Evolutionary conservation across 352 stramenopile species (phyloP).

Genomic region (Paralagenidium karlingii): DNA sequence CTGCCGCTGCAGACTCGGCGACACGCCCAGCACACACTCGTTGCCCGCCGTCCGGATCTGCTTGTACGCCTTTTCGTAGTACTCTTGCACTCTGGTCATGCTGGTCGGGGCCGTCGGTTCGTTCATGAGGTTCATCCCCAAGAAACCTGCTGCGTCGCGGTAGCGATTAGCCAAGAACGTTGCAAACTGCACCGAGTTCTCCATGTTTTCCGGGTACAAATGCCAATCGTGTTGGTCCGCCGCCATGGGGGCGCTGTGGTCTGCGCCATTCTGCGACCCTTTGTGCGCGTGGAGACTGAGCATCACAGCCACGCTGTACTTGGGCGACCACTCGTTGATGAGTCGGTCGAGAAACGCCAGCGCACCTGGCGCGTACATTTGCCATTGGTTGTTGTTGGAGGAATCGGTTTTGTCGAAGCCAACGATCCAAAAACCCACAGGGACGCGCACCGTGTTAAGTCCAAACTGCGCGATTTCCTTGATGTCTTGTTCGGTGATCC

Average conservation of each 20-base stretch:
- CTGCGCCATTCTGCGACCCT: slow-evolving; percentile 67
- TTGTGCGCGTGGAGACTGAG: slow-evolving; percentile 69
- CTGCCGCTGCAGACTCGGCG: slow-evolving; percentile 38
- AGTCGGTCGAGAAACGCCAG: slow-evolving; percentile 61
- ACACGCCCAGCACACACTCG: slow-evolving; percentile 39
- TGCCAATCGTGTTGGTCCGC: slow-evolving; percentile 19
- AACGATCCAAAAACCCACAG: slow-evolving; percentile 72
- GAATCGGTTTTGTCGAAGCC: slow-evolving; percentile 23
- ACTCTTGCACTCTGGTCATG: slow-evolving; percentile 24
- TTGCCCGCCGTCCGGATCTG: slow-evolving; percentile 36
- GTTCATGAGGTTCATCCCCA: slow-evolving; percentile 72
- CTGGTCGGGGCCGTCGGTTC: slow-evolving; percentile 43
- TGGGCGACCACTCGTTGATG: slow-evolving; percentile 59
- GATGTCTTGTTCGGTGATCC: slow-evolving; percentile 69
- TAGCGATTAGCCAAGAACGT: slow-evolving; percentile 38
- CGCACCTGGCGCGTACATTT: slow-evolving; percentile 22
- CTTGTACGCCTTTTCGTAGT: slow-evolving; percentile 43
- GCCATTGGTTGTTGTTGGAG: not conserved
- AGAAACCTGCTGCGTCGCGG: slow-evolving; percentile 20
- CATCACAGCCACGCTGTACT: slow-evolving; percentile 54
- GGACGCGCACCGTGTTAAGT: slow-evolving; percentile 70
- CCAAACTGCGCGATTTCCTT: slow-evolving; percentile 36
- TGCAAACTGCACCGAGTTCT: slow-evolving; percentile 50
- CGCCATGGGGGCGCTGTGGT: slow-evolving; percentile 41
- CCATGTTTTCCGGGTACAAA: slow-evolving; percentile 46